Evolutionary conservation across 768 basidiomycete genomes (phyloP), one percentile per base, ranked within the genome.

Genomic region (Naganishia antarctica): DNA sequence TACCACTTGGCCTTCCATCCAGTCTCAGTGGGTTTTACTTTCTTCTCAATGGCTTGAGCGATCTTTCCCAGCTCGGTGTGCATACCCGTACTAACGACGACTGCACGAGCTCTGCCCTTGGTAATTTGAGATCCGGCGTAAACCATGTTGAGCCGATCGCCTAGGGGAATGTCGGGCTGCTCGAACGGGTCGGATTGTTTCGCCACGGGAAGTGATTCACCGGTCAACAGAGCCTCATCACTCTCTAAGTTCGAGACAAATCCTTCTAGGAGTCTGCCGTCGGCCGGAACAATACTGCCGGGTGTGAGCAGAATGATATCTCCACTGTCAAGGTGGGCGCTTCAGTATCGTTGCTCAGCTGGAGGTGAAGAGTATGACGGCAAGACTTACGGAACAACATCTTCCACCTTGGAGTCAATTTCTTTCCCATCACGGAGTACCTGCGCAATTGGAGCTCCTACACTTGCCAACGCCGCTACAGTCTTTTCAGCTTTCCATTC

Each of bases 211-310:
- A 83, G 68, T 15, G 81, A 81, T 71, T 83, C 83, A 63, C 82
- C 83, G 0, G 83, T 84, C 47, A 84, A 73, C 15, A 83, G 77
- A 26, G 82, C 81, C 67, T 84, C 83, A 41, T 81, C 82, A 26
- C 79, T 75, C 70, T 83, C 82, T 32, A 83, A 75, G 67, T 82
- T 81, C 23, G 53, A 58, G 11, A 64, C 63, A 57, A 69, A 65
- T 8, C 80, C 80, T 16, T 78, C 73, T 32, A 83, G 71, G 4
- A 83, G 72, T n/a, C 83, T 73, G 32, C 70, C 76, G 53, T 79
- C 80, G 65, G 80, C 80, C 11, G 80, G 79, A 15, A 81, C 76
- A 47, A 79, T 77, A 64, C 79, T 78, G 23, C 80, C 80, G 40
- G 77, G 79, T 64, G 76, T 78, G 40, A 81, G 63, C 37, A 79